These are phyloP conservation scores for Psilocybe mexicana DNA, from an alignment of 1,284 basidiomycete genomes.

Conservation along the genomic window DNA sequence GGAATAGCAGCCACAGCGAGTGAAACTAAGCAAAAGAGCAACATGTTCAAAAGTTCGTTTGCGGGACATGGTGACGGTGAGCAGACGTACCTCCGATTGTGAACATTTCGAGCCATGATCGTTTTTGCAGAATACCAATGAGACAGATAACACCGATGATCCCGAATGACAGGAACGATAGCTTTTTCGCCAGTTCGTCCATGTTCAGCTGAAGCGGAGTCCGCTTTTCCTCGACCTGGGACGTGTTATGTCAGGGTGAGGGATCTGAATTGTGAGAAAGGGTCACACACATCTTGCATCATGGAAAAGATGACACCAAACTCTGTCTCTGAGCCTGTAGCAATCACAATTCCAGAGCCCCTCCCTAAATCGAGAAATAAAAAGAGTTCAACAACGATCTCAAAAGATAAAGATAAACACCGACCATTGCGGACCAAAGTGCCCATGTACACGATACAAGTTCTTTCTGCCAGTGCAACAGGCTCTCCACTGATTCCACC, in stretches of 20 bases:
- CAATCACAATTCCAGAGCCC: constrained; percentile 88
- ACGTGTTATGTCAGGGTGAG: background rate
- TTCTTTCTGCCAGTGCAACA: constrained; percentile 82
- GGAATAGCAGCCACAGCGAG: constrained; percentile 97
- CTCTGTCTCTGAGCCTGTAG: constrained; percentile 88
- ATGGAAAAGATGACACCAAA: constrained; percentile 97
- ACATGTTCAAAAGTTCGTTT: background rate
- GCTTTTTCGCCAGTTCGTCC: constrained; percentile 94
- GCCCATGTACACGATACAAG: constrained; percentile 95
- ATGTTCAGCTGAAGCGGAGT: constrained; percentile 94
- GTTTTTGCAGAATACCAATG: constrained; percentile 83
- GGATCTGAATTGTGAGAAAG: background rate
- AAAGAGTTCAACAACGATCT: constrained; percentile 11
- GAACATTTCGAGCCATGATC: constrained; percentile 98
- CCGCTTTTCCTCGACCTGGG: constrained; percentile 87
- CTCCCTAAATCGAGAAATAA: constrained; percentile 52
- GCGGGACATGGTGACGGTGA: constrained; percentile 4
- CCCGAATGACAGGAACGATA: constrained; percentile 88
- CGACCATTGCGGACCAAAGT: constrained; percentile 90
- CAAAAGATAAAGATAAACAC: constrained; percentile 1
- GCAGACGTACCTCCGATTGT: constrained; percentile 84
- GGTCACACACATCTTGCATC: constrained; percentile 87
- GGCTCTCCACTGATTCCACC: constrained; percentile 41
- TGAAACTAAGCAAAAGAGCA: constrained; percentile 60
- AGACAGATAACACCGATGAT: constrained; percentile 94